Evolutionary conservation across 1,139 yeast genomes (phyloP).

Genomic region (Suhomyces panamericanus): DNA sequence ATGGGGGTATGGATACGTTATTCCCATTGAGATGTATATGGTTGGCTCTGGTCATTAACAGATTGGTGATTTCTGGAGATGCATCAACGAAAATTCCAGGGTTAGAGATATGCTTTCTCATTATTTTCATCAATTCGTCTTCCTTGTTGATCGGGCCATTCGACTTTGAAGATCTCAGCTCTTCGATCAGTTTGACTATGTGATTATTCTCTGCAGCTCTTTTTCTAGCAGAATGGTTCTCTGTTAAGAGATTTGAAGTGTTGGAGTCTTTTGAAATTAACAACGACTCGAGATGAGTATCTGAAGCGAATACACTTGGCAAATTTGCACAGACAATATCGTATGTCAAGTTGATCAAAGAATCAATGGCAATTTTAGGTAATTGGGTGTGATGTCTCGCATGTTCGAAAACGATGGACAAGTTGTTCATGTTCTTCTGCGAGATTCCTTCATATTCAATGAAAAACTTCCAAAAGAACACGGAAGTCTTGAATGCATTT

Average conservation of each 20-base stretch:
- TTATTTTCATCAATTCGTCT: conserved; percentile 34
- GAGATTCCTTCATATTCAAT: conserved; percentile 51
- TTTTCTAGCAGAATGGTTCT: conserved; percentile 26
- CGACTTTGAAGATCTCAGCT: conserved; percentile 7
- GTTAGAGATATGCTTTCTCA: conserved; percentile 57
- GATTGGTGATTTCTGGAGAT: conserved; percentile 57
- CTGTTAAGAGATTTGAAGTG: conserved; percentile 28
- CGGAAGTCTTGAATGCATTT: conserved; percentile 38
- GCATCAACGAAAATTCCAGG: conserved; percentile 55
- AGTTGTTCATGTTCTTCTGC: conserved; percentile 43
- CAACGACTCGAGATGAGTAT: conserved; percentile 18
- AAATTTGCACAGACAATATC: conserved; percentile 29
- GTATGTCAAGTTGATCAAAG: conserved; percentile 23
- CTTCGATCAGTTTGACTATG: conserved; percentile 18
- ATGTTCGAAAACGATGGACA: conserved; percentile 43
- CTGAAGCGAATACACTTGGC: conserved; percentile 14
- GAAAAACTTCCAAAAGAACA: conserved; percentile 56
- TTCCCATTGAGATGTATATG: conserved; percentile 26
- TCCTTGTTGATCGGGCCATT: conserved; percentile 14
- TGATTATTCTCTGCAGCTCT: conserved; percentile 27
- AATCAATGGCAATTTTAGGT: conserved; percentile 49
- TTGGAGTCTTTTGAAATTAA: conserved; percentile 28
- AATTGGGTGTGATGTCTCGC: conserved; percentile 46
- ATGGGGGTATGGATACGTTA: conserved; percentile 31
- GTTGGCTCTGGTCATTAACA: conserved; percentile 30